Conservation (phyloP, 345 rosid species). For the Excoecaria agallocha region DNA sequence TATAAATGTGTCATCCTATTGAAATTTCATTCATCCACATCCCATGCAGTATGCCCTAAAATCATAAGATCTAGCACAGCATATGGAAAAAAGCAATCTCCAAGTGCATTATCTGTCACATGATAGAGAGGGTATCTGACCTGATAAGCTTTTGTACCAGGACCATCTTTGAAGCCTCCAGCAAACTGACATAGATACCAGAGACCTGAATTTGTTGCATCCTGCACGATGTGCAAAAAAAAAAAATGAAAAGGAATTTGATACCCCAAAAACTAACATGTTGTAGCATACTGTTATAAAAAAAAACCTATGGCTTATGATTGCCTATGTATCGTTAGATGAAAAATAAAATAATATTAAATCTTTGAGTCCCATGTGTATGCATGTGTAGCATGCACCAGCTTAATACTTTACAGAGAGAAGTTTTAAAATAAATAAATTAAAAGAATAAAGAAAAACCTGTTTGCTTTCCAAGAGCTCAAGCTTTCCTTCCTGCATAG, state of each 20-base stretch:
- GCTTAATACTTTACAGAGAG: too few relatives aligned
- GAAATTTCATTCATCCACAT: neutral
- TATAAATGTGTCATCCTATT: neutral
- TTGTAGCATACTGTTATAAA: neutral
- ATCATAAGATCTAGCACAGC: neutral
- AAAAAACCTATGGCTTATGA: conserved; percentile 8
- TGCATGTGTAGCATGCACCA: too few relatives aligned
- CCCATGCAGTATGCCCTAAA: neutral
- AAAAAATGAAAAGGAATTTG: conserved; percentile 5
- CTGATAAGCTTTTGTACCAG: conserved; percentile 42
- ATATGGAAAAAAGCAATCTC: neutral
- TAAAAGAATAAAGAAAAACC: conserved; percentile 28
- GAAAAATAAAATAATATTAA: neutral
- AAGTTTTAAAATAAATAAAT: too few relatives aligned
- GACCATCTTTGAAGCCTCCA: conserved; percentile 54
- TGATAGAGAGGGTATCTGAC: conserved; percentile 30
- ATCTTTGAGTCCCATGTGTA: too few relatives aligned
- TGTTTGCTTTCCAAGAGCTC: conserved; percentile 76
- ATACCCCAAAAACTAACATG: conserved; percentile 5
- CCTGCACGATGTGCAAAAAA: conserved; percentile 35
- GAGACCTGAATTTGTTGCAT: conserved; percentile 69
- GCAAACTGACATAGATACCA: conserved; percentile 69
- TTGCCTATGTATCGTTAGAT: neutral
- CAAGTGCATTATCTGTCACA: neutral
- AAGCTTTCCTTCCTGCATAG: conserved; percentile 77